Evolutionary conservation across 2,329 filamentous ascomycete species (phyloP), one percentile per base, ranked within the genome.

Genomic region (Sphaerulina musiva): DNA sequence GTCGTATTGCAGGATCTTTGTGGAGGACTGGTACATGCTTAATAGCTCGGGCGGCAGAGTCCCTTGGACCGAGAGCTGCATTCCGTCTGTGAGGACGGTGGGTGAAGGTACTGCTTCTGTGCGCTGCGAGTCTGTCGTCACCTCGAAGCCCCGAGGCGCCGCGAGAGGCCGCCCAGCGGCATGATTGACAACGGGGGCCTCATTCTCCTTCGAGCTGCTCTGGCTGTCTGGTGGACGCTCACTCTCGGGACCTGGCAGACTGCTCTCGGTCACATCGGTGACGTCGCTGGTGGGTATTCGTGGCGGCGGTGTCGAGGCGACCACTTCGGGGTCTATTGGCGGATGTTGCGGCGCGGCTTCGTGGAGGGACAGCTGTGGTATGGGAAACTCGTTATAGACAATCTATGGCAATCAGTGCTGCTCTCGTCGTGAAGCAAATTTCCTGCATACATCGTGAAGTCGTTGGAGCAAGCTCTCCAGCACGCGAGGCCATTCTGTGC

Each of bases 371-470:
- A 82, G 71, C 49, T 74, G 76, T 9, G 87, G 87, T 62, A 86
- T 84, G 41, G 87, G 83, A 64, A 95, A 95, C 49, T 85, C 84
- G 67, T 83, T 78, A 69, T 81, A 80, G 40, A 87, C 81, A 62
- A 90, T 92, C 88, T 95, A 43, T 26, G 12, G 23, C 32, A 17
- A 41, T 46, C 46, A 51, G 40, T 40, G n/a, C 34, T 8, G 39
- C 11, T n/a, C 12, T n/a, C 17, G 32, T 29, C 5, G 6, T 6
- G 26, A 62, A 54, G 17, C 8, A 45, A 46, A 44, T 23, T 29
- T 29, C 26, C 6, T 36, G 53, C 70, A 62, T 69, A 83, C 80
- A 69, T 81, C 78, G 69, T 93, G 85, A 47, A 92, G 77, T 64
- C 84, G 81, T 56, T 81, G 73, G 49, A 91, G 73, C 38, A 92